phyloP scores from a whole-genome alignment of 495 filamentous ascomycete species.

The Neurospora sp. region DNA sequence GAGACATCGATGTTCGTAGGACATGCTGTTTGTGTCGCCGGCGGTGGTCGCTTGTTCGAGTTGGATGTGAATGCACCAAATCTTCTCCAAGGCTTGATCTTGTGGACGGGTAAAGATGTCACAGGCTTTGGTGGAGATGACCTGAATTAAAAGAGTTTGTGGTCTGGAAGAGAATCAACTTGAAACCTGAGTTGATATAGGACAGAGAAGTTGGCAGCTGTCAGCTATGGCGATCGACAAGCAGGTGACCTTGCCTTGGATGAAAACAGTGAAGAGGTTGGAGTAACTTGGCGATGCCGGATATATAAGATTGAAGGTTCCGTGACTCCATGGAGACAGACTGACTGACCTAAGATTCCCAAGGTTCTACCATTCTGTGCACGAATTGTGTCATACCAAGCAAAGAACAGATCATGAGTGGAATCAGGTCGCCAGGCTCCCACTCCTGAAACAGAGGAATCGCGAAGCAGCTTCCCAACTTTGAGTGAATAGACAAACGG shows the following conservation, averaged over 20 bases:
- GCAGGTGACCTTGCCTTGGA: background rate
- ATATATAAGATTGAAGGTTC: background rate
- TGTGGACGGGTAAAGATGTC: background rate
- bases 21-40: background rate
- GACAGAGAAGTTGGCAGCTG: background rate
- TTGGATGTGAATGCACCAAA: background rate
- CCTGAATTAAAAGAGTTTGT: background rate
- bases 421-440: background rate
- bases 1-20: background rate
- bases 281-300: background rate
- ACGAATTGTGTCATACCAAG: background rate
- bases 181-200: background rate
- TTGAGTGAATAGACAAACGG: background rate
- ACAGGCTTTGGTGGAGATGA: background rate
- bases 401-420: background rate
- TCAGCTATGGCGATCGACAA: background rate
- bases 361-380: background rate
- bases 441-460: background rate
- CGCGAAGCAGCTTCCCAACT: background rate
- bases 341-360: background rate
- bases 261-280: background rate
- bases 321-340: background rate
- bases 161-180: background rate
- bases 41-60: background rate
- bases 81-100: background rate